Conservation (phyloP, 495 filamentous ascomycete species). For the Tirmania nivea region DNA sequence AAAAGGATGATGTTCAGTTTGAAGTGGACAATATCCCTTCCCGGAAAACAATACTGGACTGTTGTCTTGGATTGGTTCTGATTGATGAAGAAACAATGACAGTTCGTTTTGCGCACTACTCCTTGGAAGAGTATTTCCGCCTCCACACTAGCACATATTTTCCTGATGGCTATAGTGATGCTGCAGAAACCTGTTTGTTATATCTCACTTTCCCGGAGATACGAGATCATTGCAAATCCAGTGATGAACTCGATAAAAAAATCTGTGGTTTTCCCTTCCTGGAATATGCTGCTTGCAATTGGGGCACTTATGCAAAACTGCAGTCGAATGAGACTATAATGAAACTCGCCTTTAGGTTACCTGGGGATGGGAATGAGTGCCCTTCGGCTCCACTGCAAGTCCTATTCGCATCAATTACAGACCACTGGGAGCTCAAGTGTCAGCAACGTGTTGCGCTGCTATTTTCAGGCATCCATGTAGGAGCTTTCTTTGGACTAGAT, state of each 20-base stretch:
- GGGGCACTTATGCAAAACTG: background rate
- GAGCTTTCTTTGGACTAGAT: background rate
- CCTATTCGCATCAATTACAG: background rate
- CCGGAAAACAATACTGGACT: background rate
- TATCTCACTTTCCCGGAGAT: background rate
- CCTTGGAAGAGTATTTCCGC: background rate
- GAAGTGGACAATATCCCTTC: background rate
- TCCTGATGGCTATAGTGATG: background rate
- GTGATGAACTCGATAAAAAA: background rate
- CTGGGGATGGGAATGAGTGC: background rate
- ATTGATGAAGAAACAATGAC: slow-evolving; percentile 1
- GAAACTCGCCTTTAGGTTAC: background rate
- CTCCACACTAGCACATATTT: background rate
- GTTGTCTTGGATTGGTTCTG: slow-evolving; percentile 7
- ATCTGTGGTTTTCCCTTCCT: background rate
- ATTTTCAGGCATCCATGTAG: background rate
- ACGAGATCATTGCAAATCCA: background rate
- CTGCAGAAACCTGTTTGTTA: background rate
- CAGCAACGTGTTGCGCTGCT: background rate
- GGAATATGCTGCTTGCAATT: background rate
- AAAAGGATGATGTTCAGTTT: background rate
- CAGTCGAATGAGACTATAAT: background rate
- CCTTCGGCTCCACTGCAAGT: background rate
- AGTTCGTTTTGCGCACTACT: slow-evolving; percentile 5
- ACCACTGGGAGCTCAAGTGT: background rate